Evolutionary conservation across 768 basidiomycete species (phyloP), one percentile per base, ranked within the genome.

Genomic region (Epithele typhae): DNA sequence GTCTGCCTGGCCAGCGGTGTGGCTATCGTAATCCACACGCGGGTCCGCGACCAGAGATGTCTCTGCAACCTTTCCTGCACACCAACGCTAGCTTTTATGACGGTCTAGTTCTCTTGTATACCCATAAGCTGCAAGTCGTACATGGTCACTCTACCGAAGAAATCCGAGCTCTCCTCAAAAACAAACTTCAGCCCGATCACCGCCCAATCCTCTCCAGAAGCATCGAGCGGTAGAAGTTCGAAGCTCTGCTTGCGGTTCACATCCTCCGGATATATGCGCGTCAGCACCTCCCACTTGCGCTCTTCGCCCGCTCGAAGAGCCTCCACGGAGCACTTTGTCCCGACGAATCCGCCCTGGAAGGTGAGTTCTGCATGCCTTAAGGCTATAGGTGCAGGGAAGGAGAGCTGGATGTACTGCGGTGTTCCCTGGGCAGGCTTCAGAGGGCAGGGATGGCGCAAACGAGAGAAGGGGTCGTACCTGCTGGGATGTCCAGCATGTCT

Each of bases 291-390:
- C 85, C 85, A 87, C 37, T 66, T 66, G 21, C 60, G 49, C 32
- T 68, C 68, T 8, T 60, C 62, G 0, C 46, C 46, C 21, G 25
- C 59, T 25, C 54, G 53, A 24, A 54, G 46, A n/a, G 62, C 58
- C 36, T 75, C 67, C 8, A 90, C 57, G 1, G 68, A 57, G 59
- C 87, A 89, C 37, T 72, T 68, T 7, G 76, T 84, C 17, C 87
- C 88, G 0, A 84, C 90, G 61, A 92, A 92, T 2, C 89, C 89
- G 12, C 89, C 89, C 70, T 92, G 89, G 59, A 92, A 92, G 2
- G 84, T 89, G 52, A 90, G 51, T 17, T 67, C 68, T 15, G 90
- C 53, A 21, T 68, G 70, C 51, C 67, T 72, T 3, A 85, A 86
- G 27, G 74, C 55, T n/a, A 87, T 77, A 40, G 62, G 72, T 5